A percentile compares a stretch with the other conserved stretches of the same genome.
Evolutionary conservation across 371 early-diverging fungal species (phyloP).

Genomic region (Haplosporangium sp.): DNA sequence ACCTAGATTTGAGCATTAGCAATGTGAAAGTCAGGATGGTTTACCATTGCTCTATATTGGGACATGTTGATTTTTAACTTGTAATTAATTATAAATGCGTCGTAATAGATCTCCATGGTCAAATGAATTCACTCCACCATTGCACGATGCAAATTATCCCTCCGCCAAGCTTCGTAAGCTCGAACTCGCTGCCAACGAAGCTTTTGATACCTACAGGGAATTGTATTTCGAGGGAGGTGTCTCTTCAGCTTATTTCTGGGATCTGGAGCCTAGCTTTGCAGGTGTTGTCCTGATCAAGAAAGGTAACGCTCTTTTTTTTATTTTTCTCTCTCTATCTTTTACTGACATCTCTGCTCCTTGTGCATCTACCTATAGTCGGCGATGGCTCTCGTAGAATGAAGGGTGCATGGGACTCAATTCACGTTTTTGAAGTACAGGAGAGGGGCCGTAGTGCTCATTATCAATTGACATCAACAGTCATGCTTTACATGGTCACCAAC

Average conservation of each 20-base stretch:
- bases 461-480: conserved; percentile 94
- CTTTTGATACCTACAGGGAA: conserved; percentile 96
- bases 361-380: conserved; percentile 60
- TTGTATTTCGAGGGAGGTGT: conserved; percentile 97
- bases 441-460: conserved; percentile 88
- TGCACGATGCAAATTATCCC: conserved; percentile 85
- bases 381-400: conserved; percentile 77
- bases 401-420: conserved; percentile 99
- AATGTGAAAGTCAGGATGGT: too few relatives aligned
- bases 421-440: conserved; percentile 92
- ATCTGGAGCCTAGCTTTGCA: conserved; percentile 92
- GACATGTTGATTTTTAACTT: background rate
- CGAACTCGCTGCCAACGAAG: conserved; percentile 94
- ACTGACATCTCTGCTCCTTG: too few relatives aligned
- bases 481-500: conserved; percentile 89
- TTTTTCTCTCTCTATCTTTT: background rate
- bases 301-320: conserved; percentile 63
- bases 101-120: conserved; percentile 92
- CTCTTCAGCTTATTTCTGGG: conserved; percentile 97
- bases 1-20: too few relatives aligned
- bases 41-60: too few relatives aligned
- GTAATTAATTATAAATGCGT: too few relatives aligned
- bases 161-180: conserved; percentile 86
- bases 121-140: conserved; percentile 92
- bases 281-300: conserved; percentile 96